Conservation (phyloP, 23 red algal genomes). For the Porphyridium purpureum region DNA sequence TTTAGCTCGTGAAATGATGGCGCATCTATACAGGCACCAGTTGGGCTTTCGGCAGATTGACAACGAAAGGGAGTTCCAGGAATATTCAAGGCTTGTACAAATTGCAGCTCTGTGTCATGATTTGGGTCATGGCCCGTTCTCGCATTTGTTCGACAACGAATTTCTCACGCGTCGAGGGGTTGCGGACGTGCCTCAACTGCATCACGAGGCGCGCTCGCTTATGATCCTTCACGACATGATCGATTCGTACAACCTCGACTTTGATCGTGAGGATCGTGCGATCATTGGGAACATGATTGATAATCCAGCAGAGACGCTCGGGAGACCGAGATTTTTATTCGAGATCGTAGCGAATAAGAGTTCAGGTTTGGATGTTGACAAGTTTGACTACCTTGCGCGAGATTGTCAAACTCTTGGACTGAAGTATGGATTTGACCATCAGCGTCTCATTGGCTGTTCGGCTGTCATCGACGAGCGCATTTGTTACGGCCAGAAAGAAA, state of each 20-base stretch:
- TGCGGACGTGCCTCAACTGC: slow-evolving; percentile 1
- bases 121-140: slow-evolving; percentile 93
- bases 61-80: slow-evolving; percentile 1
- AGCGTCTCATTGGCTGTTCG: slow-evolving; percentile 56
- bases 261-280: slow-evolving; percentile 20
- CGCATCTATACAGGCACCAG: slow-evolving; percentile 11
- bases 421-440: slow-evolving; percentile 75
- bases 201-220: slow-evolving; percentile 62
- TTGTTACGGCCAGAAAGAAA: slow-evolving; percentile 75
- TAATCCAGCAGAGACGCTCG: too few relatives aligned
- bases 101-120: slow-evolving; percentile 81
- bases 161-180: slow-evolving; percentile 21
- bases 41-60: too few relatives aligned
- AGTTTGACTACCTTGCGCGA: slow-evolving; percentile 89
- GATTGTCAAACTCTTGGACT: slow-evolving; percentile 37
- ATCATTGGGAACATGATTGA: slow-evolving; percentile 41
- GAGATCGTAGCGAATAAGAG: slow-evolving; percentile 68
- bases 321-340: too few relatives aligned
- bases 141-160: slow-evolving; percentile 63
- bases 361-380: slow-evolving; percentile 73
- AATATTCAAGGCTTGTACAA: slow-evolving; percentile 19
- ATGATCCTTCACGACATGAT: slow-evolving; percentile 47
- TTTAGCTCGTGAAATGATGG: slow-evolving; percentile 23
- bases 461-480: slow-evolving; percentile 53
- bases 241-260: slow-evolving; percentile 28